Evolutionary conservation across 148 eudicot genomes (phyloP).

Genomic region (Oxyria digyna): DNA sequence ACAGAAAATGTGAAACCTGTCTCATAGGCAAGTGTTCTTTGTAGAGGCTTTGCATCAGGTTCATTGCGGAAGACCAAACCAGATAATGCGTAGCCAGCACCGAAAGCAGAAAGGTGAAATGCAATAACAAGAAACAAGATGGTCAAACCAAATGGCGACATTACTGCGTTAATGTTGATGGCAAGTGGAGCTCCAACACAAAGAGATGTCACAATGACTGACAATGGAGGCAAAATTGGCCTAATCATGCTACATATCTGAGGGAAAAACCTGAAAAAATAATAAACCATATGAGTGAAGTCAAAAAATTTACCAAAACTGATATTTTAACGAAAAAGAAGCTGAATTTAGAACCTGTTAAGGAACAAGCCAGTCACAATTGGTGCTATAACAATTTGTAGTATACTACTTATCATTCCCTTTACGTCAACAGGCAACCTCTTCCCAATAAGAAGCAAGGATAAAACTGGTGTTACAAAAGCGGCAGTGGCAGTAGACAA

Average conservation of each 20-base stretch:
- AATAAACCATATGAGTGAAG: neutral
- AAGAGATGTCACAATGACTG: constrained; percentile 82
- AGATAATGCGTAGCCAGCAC: constrained; percentile 55
- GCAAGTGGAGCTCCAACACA: constrained; percentile 98
- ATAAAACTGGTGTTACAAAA: constrained; percentile 73
- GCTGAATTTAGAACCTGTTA: constrained; percentile 41
- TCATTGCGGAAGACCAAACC: constrained; percentile 44
- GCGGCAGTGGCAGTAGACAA: constrained; percentile 88
- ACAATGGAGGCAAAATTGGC: constrained; percentile 75
- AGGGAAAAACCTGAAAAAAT: constrained; percentile 58
- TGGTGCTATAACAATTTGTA: constrained; percentile 84
- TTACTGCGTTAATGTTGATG: constrained; percentile 61
- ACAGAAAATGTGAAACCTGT: constrained; percentile 41
- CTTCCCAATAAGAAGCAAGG: constrained; percentile 80
- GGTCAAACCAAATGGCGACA: constrained; percentile 80
- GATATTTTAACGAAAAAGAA: neutral
- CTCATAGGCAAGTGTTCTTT: constrained; percentile 86
- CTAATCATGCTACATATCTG: constrained; percentile 51
- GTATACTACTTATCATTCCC: constrained; percentile 84
- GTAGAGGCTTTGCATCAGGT: constrained; percentile 76
- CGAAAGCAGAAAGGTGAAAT: constrained; percentile 74
- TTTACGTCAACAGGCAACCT: constrained; percentile 87
- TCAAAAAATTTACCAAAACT: neutral
- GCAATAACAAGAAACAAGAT: constrained; percentile 54
- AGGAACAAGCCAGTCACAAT: constrained; percentile 74